phyloP scores from a whole-genome alignment of 768 basidiomycete genomes.

The Hydnomerulius pinastri region DNA sequence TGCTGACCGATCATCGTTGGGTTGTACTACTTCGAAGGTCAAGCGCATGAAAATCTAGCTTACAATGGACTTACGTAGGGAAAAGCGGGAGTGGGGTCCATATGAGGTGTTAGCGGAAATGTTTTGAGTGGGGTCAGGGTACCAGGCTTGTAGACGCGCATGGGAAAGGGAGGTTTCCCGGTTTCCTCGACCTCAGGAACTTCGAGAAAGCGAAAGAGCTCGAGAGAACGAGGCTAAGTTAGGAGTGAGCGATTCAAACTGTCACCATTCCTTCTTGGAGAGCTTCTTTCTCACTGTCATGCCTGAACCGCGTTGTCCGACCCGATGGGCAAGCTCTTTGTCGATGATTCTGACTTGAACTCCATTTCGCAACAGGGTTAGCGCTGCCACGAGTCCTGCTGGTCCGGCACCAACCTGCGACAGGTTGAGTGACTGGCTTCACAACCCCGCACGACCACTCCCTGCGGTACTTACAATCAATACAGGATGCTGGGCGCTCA shows the following conservation, averaged over 20 bases:
- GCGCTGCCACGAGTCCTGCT: constrained; percentile 45
- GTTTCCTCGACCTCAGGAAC: constrained; percentile 37
- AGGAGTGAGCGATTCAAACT: not conserved
- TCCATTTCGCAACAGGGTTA: constrained; percentile 35
- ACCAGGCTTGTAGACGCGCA: constrained; percentile 33
- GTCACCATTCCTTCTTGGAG: not conserved
- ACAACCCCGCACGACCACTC: not conserved
- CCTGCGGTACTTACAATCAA: not conserved
- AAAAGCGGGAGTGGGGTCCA: constrained; percentile 8
- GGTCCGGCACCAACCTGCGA: constrained; percentile 49
- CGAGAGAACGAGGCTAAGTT: constrained; percentile 42
- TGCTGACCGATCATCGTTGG: constrained; percentile 22
- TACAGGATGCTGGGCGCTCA: not conserved
- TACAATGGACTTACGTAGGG: constrained; percentile 2
- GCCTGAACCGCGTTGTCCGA: constrained; percentile 41
- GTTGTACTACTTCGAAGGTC: not conserved
- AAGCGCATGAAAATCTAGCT: not conserved
- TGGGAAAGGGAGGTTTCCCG: constrained; percentile 28
- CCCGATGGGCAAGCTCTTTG: constrained; percentile 23
- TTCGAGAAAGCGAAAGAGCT: constrained; percentile 40
- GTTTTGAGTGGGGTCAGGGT: not conserved
- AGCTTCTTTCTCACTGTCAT: constrained; percentile 33
- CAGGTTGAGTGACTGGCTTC: not conserved
- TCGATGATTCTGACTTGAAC: constrained; percentile 17
- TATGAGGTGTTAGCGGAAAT: not conserved